Percentiles rank a stretch among this genome's conserved stretches.
Evolutionary conservation across 2,329 filamentous ascomycete species (phyloP).

Genomic region (Hymenotorrendiella dingleyae): DNA sequence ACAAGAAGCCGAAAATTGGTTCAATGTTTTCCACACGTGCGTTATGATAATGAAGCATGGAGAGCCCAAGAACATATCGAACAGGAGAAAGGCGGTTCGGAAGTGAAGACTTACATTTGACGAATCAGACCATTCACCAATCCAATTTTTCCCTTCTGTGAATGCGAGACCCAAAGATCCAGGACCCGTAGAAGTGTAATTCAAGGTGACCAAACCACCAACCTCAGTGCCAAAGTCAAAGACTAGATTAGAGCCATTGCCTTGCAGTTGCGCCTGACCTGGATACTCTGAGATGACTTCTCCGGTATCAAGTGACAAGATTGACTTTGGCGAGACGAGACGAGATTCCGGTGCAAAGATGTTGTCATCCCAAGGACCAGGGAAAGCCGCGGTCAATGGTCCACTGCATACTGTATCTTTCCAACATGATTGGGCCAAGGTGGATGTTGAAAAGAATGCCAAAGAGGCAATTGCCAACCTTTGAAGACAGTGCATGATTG

Average conservation of each 20-base stretch:
- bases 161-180: constrained; percentile 41
- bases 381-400: constrained; percentile 44
- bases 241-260: constrained; percentile 46
- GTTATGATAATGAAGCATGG: no score
- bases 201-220: constrained; percentile 43
- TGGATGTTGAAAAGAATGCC: constrained; percentile 2
- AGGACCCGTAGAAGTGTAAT: constrained; percentile 30
- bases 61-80: no score
- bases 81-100: no score
- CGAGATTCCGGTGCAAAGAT: constrained; percentile 51
- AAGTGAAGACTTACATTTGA: constrained; percentile 44
- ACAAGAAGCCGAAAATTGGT: no score
- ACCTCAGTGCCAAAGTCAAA: constrained; percentile 57
- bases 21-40: no score
- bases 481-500: no score
- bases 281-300: constrained; percentile 22
- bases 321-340: constrained; percentile 40
- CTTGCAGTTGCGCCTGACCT: constrained; percentile 12
- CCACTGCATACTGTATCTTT: constrained; percentile 47
- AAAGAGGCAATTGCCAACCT: no score
- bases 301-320: constrained; percentile 34
- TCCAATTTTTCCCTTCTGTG: constrained; percentile 42
- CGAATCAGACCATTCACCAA: constrained; percentile 41
- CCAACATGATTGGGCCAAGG: constrained; percentile 41
- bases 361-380: constrained; percentile 52